A percentile compares a stretch with the other conserved stretches of the same genome.
phyloP scores from a whole-genome alignment of 2,329 filamentous ascomycete species.

The Fusarium siculi region DNA sequence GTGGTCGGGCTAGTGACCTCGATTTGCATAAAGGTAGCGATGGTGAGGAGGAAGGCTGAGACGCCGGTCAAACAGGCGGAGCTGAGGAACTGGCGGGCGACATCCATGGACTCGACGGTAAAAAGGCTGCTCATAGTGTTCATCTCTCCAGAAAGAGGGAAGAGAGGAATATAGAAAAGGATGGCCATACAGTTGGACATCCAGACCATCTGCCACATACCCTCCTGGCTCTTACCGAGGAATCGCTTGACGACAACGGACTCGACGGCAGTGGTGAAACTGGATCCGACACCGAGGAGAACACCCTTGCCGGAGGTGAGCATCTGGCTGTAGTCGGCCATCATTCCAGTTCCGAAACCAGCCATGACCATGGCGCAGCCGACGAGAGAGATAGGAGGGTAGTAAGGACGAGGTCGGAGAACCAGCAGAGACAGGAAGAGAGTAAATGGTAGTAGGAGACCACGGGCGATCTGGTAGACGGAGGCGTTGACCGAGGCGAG shows the following conservation, averaged over 20 bases:
- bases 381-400: conserved; percentile 41
- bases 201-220: conserved; percentile 46
- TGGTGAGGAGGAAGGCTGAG: conserved; percentile 43
- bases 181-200: conserved; percentile 44
- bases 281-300: conserved; percentile 41
- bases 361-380: conserved; percentile 44
- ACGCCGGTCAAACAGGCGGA: conserved; percentile 39
- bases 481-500: conserved; percentile 44
- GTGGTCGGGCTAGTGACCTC: conserved; percentile 44
- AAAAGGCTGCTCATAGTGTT: conserved; percentile 34
- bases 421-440: conserved; percentile 42
- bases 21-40: conserved; percentile 44
- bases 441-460: conserved; percentile 41
- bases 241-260: conserved; percentile 43
- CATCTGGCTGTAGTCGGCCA: conserved; percentile 44
- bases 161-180: conserved; percentile 41
- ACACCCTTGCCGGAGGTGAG: conserved; percentile 43
- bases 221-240: conserved; percentile 42
- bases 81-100: conserved; percentile 37
- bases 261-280: conserved; percentile 43
- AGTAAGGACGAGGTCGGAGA: conserved; percentile 43
- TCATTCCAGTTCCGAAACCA: conserved; percentile 43
- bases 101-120: conserved; percentile 23
- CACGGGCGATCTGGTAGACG: conserved; percentile 43
- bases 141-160: conserved; percentile 42